Conservation (phyloP, 306 rosid genomes). For the Betula pendula region DNA sequence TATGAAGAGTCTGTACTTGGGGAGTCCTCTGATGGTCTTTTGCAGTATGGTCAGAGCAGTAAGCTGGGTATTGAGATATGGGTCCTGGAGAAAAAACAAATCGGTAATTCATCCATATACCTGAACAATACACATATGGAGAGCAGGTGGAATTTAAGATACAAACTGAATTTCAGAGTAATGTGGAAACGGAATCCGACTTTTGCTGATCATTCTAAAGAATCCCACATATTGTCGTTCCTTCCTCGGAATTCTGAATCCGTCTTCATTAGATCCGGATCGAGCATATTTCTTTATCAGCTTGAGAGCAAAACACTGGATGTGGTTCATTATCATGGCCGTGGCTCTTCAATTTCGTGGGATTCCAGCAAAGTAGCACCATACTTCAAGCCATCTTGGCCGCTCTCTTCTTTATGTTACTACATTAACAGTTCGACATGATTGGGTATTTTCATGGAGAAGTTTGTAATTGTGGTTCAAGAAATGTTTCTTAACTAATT, state of each 20-base stretch:
- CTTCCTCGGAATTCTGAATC: conserved; percentile 54
- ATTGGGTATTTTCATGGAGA: conserved; percentile 8
- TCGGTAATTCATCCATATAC: conserved; percentile 26
- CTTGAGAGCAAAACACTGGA: conserved; percentile 45
- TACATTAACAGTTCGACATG: conserved; percentile 15
- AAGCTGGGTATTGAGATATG: conserved; percentile 69
- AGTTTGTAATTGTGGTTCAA: conserved; percentile 9
- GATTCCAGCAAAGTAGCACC: conserved; percentile 67
- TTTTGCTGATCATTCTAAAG: conserved; percentile 45
- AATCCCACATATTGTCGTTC: conserved; percentile 61
- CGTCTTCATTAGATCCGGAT: conserved; percentile 57
- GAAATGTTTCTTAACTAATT: too few species aligned
- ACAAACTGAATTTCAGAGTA: conserved; percentile 46
- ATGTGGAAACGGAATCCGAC: conserved; percentile 63
- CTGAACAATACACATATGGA: conserved; percentile 26
- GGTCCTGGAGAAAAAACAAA: conserved; percentile 54
- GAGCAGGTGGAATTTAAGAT: conserved; percentile 50
- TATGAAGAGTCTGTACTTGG: conserved; percentile 72
- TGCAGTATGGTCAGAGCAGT: conserved; percentile 79
- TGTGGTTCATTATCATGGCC: conserved; percentile 48
- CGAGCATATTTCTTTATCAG: conserved; percentile 51
- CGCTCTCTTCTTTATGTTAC: conserved; percentile 32
- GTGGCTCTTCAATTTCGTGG: conserved; percentile 59
- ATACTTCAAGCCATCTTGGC: conserved; percentile 71
- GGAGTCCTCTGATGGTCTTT: conserved; percentile 67